phyloP scores from a whole-genome alignment of 2,329 filamentous ascomycete species.

The Ophiostoma himal-ulmi region DNA sequence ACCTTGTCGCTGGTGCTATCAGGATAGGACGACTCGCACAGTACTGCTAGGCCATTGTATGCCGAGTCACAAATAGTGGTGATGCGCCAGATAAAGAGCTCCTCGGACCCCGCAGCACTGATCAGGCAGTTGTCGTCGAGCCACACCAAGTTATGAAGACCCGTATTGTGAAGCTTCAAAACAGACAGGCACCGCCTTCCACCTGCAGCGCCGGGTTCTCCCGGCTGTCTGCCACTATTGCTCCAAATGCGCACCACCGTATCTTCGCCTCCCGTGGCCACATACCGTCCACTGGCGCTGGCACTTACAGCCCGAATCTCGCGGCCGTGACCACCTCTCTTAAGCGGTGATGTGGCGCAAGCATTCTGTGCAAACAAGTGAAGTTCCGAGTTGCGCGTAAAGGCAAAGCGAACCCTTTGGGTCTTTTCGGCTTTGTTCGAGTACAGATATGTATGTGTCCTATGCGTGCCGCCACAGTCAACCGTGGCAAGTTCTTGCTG shows the following conservation, averaged over 20 bases:
- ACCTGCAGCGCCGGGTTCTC: no score
- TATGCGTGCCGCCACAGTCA: conserved; percentile 79
- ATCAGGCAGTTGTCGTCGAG: conserved; percentile 64
- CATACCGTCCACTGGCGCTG: conserved; percentile 33
- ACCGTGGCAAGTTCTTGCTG: conserved; percentile 65
- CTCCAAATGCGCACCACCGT: conserved; percentile 53
- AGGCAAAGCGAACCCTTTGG: conserved; percentile 54
- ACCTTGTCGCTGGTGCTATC: conserved; percentile 52
- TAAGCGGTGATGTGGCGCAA: conserved; percentile 44
- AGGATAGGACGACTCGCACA: conserved; percentile 51
- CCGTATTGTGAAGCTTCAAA: conserved; percentile 72
- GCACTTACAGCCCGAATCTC: conserved; percentile 61
- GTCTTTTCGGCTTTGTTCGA: conserved; percentile 27
- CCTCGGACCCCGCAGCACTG: conserved; percentile 80
- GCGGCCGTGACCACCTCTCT: conserved; percentile 71
- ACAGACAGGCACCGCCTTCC: conserved; percentile 51
- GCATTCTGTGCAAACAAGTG: conserved; percentile 42
- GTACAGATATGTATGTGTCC: conserved; percentile 58
- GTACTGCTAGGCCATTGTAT: conserved; percentile 47
- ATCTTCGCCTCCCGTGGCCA: conserved; percentile 69
- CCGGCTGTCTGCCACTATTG: neutral
- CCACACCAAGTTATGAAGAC: conserved; percentile 77
- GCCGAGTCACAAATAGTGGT: conserved; percentile 43
- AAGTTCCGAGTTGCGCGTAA: conserved; percentile 61
- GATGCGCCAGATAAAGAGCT: conserved; percentile 80